Evolutionary conservation across 345 rosid genomes (phyloP).

Genomic region (Citrus hindsii): DNA sequence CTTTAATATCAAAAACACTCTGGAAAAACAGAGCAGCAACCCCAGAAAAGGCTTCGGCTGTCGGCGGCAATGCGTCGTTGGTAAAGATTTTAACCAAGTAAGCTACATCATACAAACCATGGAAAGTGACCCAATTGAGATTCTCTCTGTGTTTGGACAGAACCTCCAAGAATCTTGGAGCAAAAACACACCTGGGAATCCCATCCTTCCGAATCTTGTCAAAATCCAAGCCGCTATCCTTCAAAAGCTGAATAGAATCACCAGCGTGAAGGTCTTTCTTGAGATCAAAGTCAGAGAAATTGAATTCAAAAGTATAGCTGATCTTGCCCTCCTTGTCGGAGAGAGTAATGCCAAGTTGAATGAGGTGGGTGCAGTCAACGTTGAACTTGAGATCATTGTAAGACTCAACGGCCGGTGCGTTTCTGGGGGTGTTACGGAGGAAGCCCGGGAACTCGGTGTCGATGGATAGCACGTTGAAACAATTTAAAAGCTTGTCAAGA

Average conservation of each 20-base stretch:
- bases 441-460: conserved; percentile 8
- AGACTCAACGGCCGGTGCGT: neutral
- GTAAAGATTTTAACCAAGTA: neutral
- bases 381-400: neutral
- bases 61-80: neutral
- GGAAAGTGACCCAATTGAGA: neutral
- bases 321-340: neutral
- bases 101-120: neutral
- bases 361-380: neutral
- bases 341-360: conserved; percentile 3
- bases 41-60: neutral
- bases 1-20: neutral
- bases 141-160: neutral
- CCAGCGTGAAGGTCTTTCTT: neutral
- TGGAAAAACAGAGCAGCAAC: neutral
- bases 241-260: neutral
- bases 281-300: neutral
- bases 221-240: neutral
- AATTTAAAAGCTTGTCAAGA: neutral
- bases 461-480: neutral
- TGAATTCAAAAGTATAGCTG: neutral
- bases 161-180: neutral
- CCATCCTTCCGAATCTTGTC: neutral
- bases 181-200: neutral
- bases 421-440: neutral